phyloP scores from a whole-genome alignment of 176 grass and related monocot genomes.

The Ampelocalamus luodianensis region DNA sequence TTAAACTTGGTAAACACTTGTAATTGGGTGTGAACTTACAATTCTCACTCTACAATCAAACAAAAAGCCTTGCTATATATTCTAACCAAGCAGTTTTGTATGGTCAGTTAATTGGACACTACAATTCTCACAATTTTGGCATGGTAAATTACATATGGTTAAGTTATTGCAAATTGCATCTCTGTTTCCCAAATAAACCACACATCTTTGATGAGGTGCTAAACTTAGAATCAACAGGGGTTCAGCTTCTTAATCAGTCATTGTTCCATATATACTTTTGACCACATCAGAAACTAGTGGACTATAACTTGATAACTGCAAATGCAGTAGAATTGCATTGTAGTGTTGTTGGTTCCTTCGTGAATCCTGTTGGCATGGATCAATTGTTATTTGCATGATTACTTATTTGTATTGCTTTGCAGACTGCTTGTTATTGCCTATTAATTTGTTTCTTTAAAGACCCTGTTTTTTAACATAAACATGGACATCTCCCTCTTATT shows the following conservation, averaged over 20 bases:
- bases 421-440: background rate
- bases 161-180: background rate
- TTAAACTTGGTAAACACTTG: background rate
- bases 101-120: background rate
- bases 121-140: background rate
- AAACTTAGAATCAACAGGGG: background rate
- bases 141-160: background rate
- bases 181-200: background rate
- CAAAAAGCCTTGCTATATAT: background rate
- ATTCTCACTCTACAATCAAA: background rate
- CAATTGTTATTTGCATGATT: background rate
- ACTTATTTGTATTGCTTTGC: background rate
- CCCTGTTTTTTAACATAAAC: background rate
- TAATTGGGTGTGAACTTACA: background rate
- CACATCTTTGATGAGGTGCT: background rate
- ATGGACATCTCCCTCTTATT: too few relatives aligned
- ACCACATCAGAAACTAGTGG: background rate
- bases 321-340: background rate
- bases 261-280: constrained; percentile 17
- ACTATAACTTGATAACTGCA: background rate
- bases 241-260: background rate
- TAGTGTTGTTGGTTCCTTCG: constrained; percentile 2
- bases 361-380: background rate
- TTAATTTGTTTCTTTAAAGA: background rate
- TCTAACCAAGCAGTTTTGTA: background rate